phyloP scores from a whole-genome alignment of 257 asterid genomes.

The Lycium ferocissimum region DNA sequence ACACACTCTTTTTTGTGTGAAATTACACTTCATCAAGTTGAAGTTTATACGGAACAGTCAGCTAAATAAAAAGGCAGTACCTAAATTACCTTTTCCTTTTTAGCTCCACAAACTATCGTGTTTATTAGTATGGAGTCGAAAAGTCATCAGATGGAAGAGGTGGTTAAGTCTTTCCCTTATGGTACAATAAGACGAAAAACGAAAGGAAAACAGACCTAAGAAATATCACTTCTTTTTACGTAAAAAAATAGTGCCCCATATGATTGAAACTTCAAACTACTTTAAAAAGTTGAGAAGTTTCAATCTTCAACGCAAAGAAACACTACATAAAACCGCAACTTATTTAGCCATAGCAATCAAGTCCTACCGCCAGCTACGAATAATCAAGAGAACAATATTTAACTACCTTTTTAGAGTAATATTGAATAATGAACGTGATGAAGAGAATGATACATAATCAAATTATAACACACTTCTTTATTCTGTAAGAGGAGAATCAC shows the following conservation, averaged over 20 bases:
- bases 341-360: background rate
- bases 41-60: background rate
- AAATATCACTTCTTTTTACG: background rate
- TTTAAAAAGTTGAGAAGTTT: background rate
- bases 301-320: slow-evolving; percentile 21
- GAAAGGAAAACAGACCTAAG: background rate
- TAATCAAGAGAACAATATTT: background rate
- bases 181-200: background rate
- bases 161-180: background rate
- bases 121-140: background rate
- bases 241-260: background rate
- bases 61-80: background rate
- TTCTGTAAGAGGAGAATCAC: background rate
- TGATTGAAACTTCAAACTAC: background rate
- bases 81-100: background rate
- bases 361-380: background rate
- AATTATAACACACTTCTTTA: background rate
- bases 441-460: background rate
- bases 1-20: background rate
- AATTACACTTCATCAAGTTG: background rate
- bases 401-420: background rate
- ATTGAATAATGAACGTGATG: slow-evolving; percentile 20
- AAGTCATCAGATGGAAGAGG: background rate
- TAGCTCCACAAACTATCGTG: no score
- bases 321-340: background rate